These are phyloP conservation scores for Grigorovia humatica DNA, from an alignment of 805 yeast species.

Conservation along the genomic window DNA sequence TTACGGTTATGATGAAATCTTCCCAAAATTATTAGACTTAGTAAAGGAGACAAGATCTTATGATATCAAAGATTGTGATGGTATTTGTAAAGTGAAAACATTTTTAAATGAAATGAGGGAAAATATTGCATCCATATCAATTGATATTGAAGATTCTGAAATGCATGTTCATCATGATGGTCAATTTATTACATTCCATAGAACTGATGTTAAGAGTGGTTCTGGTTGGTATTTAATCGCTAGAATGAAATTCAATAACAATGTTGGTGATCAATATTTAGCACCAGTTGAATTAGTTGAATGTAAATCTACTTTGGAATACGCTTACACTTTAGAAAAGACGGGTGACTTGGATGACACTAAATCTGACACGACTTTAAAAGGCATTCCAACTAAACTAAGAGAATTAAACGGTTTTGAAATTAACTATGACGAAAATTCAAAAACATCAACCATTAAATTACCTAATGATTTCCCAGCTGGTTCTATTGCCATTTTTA, in stretches of 20 bases:
- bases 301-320: slow-evolving; percentile 44
- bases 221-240: slow-evolving; percentile 84
- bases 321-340: slow-evolving; percentile 46
- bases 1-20: slow-evolving; percentile 88
- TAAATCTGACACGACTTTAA: slow-evolving; percentile 32
- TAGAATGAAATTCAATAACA: slow-evolving; percentile 57
- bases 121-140: slow-evolving; percentile 41
- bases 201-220: slow-evolving; percentile 76
- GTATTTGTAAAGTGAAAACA: slow-evolving; percentile 68
- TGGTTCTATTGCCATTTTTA: slow-evolving; percentile 81
- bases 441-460: slow-evolving; percentile 41
- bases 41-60: slow-evolving; percentile 68
- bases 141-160: slow-evolving; percentile 54
- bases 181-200: slow-evolving; percentile 81
- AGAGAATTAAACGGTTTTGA: slow-evolving; percentile 41
- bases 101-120: slow-evolving; percentile 49
- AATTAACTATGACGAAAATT: slow-evolving; percentile 34
- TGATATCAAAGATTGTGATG: slow-evolving; percentile 35
- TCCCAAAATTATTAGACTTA: slow-evolving; percentile 69
- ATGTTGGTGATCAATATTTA: slow-evolving; percentile 40
- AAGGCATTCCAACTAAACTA: slow-evolving; percentile 58
- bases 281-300: slow-evolving; percentile 53
- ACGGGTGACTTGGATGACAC: slow-evolving; percentile 38
- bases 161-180: slow-evolving; percentile 93
- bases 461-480: slow-evolving; percentile 65